phyloP scores from a whole-genome alignment of 768 basidiomycete genomes.

The Suillus luteus region DNA sequence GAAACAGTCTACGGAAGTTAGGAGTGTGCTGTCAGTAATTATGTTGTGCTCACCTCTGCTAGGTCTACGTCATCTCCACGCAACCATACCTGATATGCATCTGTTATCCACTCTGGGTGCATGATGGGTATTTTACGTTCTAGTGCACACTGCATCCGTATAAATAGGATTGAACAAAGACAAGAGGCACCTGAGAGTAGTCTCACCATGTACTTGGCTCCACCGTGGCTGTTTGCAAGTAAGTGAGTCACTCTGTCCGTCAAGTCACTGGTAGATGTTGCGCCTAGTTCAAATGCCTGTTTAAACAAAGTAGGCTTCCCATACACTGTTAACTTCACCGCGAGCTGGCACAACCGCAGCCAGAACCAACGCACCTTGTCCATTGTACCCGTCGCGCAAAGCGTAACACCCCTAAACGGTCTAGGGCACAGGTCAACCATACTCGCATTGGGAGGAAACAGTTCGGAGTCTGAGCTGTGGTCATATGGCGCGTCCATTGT shows the following conservation, averaged over 20 bases:
- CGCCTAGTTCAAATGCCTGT: slow-evolving; percentile 82
- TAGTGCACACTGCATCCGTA: slow-evolving; percentile 66
- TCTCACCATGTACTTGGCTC: slow-evolving; percentile 80
- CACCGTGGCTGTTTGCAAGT: slow-evolving; percentile 76
- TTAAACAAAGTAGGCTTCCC: slow-evolving; percentile 68
- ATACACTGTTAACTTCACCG: slow-evolving; percentile 6
- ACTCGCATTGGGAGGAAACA: slow-evolving; percentile 46
- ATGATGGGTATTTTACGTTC: slow-evolving; percentile 81
- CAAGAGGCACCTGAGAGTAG: not conserved
- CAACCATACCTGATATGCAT: slow-evolving; percentile 73
- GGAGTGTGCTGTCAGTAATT: not conserved
- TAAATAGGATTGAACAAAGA: slow-evolving; percentile 10
- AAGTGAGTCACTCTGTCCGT: slow-evolving; percentile 90
- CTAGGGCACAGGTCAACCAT: slow-evolving; percentile 56
- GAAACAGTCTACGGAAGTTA: slow-evolving; percentile 50
- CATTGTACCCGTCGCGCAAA: slow-evolving; percentile 77
- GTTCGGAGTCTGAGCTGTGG: slow-evolving; percentile 52
- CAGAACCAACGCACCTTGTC: slow-evolving; percentile 62
- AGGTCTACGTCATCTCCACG: slow-evolving; percentile 79
- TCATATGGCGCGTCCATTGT: slow-evolving; percentile 34
- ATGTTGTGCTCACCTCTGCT: slow-evolving; percentile 46
- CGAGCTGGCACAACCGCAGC: not conserved
- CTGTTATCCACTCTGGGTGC: slow-evolving; percentile 73
- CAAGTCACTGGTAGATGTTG: slow-evolving; percentile 64
- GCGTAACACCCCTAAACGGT: slow-evolving; percentile 62